Percentiles rank a stretch among this genome's conserved stretches.
These are phyloP conservation scores for Ogataea zsoltii DNA, from an alignment of 805 yeast genomes.

Conservation along the genomic window DNA sequence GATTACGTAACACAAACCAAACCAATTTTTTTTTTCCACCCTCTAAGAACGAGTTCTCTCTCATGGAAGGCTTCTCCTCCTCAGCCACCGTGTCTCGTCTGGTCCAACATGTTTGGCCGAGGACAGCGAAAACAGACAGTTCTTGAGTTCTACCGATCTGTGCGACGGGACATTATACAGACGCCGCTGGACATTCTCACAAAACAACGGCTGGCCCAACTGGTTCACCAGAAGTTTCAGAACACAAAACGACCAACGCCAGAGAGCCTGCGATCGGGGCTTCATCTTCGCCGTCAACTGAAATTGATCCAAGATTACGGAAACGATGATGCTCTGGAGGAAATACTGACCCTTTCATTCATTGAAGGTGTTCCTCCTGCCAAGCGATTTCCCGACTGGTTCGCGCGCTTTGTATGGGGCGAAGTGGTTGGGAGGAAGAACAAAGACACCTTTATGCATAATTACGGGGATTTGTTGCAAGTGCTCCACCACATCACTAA, in stretches of 20 bases:
- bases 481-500: slow-evolving; percentile 9
- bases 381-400: slow-evolving; percentile 19
- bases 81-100: no score
- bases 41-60: no score
- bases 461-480: slow-evolving; percentile 8
- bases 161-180: slow-evolving; percentile 7
- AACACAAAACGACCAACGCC: neutral
- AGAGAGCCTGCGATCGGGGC: slow-evolving; percentile 2
- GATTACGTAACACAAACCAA: no score
- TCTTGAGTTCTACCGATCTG: slow-evolving; percentile 8
- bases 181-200: slow-evolving; percentile 15
- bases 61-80: no score
- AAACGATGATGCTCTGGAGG: slow-evolving; percentile 7
- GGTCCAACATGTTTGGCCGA: neutral
- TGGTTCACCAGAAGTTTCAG: slow-evolving; percentile 3
- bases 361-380: slow-evolving; percentile 4
- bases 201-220: slow-evolving; percentile 2
- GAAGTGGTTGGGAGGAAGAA: slow-evolving; percentile 6
- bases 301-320: slow-evolving; percentile 8
- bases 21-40: no score
- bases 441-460: slow-evolving; percentile 9
- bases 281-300: slow-evolving; percentile 3
- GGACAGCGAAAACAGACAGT: neutral
- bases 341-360: slow-evolving; percentile 12
- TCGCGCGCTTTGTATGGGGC: slow-evolving; percentile 11